These are phyloP conservation scores for Crithidia bombi DNA, from an alignment of 208 protist genomes.

Conservation along the genomic window DNA sequence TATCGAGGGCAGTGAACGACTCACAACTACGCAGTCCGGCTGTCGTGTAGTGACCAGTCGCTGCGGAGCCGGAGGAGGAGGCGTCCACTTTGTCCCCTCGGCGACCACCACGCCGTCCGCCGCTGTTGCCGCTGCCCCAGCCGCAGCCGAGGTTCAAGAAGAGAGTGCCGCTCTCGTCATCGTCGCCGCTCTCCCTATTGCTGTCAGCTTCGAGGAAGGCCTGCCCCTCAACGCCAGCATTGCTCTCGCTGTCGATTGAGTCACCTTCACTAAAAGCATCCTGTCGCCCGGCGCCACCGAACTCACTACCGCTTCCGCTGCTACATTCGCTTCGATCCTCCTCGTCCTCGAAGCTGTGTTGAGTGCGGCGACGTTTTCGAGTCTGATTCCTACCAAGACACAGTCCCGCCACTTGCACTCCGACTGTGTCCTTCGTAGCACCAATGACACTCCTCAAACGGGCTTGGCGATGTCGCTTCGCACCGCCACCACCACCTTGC, in stretches of 20 bases:
- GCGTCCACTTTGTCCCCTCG: neutral
- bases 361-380: neutral
- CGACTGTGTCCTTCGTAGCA: no score
- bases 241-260: neutral
- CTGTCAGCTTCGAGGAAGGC: no score
- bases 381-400: neutral
- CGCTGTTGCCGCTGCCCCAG: neutral
- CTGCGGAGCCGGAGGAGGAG: neutral
- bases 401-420: no score
- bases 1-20: conserved; percentile 6
- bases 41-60: neutral
- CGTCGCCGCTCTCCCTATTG: neutral
- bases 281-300: neutral
- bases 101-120: no score
- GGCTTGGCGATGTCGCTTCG: no score
- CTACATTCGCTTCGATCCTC: neutral
- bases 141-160: conserved; percentile 14
- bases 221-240: neutral
- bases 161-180: conserved; percentile 3
- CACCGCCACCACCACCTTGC: neutral
- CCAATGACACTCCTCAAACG: no score
- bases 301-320: neutral
- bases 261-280: neutral
- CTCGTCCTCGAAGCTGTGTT: neutral
- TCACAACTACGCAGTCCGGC: neutral